phyloP scores from a whole-genome alignment of 192 early-diverging fungal species.

The Chytriomyces sp. region DNA sequence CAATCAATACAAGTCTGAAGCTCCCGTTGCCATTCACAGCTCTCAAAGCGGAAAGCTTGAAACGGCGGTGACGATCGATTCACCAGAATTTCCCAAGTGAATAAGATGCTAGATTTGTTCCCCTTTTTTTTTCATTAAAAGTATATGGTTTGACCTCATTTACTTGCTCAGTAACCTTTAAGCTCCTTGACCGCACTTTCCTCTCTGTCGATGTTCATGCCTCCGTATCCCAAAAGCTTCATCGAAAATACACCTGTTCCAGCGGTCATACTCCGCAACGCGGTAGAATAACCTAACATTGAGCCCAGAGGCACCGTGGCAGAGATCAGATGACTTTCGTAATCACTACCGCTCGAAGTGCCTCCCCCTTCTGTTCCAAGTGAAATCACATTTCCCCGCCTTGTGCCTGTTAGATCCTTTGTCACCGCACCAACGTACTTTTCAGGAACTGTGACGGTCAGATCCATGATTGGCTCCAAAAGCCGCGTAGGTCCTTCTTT shows the following conservation, averaged over 20 bases:
- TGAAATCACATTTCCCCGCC: slow-evolving; percentile 71
- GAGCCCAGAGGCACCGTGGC: slow-evolving; percentile 75
- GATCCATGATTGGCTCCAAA: slow-evolving; percentile 85
- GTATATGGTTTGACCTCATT: too few species aligned
- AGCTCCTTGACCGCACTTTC: slow-evolving; percentile 68
- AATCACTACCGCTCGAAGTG: slow-evolving; percentile 29
- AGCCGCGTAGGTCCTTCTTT: slow-evolving; percentile 34
- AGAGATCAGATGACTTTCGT: slow-evolving; percentile 49
- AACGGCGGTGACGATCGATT: too few species aligned
- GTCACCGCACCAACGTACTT: slow-evolving; percentile 75
- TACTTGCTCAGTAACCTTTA: slow-evolving; percentile 54
- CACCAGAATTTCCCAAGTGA: too few species aligned
- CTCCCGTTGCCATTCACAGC: too few species aligned
- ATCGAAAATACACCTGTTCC: slow-evolving; percentile 85
- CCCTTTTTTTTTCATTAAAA: too few species aligned
- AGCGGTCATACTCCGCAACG: slow-evolving; percentile 81
- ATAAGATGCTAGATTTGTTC: too few species aligned
- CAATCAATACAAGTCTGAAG: too few species aligned
- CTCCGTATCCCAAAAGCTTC: slow-evolving; percentile 79
- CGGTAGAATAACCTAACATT: slow-evolving; percentile 83
- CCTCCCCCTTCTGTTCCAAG: slow-evolving; percentile 41
- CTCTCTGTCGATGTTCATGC: slow-evolving; percentile 74
- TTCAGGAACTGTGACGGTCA: slow-evolving; percentile 69
- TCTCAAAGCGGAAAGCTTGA: too few species aligned
- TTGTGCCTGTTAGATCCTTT: slow-evolving; percentile 76